Conservation (phyloP, 495 filamentous ascomycete genomes). For the Penicillium arizonense region DNA sequence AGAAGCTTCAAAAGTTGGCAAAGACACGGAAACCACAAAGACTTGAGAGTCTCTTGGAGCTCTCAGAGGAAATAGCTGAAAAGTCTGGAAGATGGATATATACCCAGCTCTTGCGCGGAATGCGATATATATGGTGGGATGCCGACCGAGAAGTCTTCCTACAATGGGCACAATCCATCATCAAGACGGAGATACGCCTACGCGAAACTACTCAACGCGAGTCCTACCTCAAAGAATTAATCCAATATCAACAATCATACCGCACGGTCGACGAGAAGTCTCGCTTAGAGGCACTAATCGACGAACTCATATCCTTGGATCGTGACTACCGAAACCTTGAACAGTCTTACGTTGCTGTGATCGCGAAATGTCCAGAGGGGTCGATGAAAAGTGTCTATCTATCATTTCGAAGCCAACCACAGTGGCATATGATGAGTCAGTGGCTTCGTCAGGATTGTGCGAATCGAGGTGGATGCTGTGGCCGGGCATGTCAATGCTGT, state of each 20-base stretch:
- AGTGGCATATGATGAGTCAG: conserved; percentile 3
- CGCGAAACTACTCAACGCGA: conserved; percentile 4
- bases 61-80: neutral
- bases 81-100: neutral
- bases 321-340: neutral
- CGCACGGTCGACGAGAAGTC: neutral
- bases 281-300: neutral
- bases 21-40: neutral
- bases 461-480: conserved; percentile 8
- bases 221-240: neutral
- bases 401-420: neutral
- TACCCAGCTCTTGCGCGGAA: neutral
- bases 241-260: neutral
- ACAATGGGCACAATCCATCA: conserved; percentile 3
- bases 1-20: no score
- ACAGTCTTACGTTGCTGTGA: neutral
- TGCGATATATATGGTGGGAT: conserved; percentile 2
- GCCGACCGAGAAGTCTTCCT: neutral
- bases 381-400: conserved; percentile 4
- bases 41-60: neutral
- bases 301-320: conserved; percentile 1
- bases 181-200: neutral
- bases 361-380: neutral
- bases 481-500: conserved; percentile 2
- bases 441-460: conserved; percentile 6